Base-by-base conservation (phyloP, 78 protist genomes). In the Tieghemostelium lacteum region DNA sequence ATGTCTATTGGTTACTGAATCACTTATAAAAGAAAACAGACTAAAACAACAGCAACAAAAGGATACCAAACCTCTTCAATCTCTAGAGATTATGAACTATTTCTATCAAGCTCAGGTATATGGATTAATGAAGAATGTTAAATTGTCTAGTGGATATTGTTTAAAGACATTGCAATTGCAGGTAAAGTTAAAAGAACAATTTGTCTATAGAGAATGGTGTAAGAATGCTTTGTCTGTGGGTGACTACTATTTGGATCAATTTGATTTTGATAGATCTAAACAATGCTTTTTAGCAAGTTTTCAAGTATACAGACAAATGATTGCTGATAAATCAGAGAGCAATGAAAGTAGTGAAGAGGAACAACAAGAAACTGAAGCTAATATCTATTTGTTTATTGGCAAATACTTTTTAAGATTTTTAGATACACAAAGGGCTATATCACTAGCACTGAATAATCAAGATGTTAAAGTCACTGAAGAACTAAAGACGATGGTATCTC, bases 101-200 rank as follows among this genome's bases (percentile, higher is more conserved):
- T 71, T 71, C 22, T 71, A 50, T 52, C 50, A 31, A 33, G 77
- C 77, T 14, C 77, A 71, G 39, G 29, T 71, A 10, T 71, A 71
- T 50, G 63, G 64, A 24, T 50, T 71, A 52, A 20, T 52, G 50
- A 52, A 52, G 16, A 52, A 71, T 33, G 28, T 63, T 28, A 31
- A 71, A 71, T 33, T 50, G 77, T 71, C 77, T n/a, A 40, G 58
- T 24, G 29, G 50, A 50, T 71, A 71, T 50, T 50, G 61, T 20
- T 42, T 50, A 71, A 40, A 40, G 50, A 52, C 63, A 71, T 50
- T 71, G 29, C 61, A 55, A 24, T 22, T 40, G 29, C 77, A 71
- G 50, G 29, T 71, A 28, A 52, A 71, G 26, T 16, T 57, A 6
- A 71, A 36, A 31, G 31, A 71, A 14, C 29, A 71, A 29, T 71